A percentile compares a stretch with the other conserved stretches of the same genome.
Evolutionary conservation across 306 rosid genomes (phyloP).

Genomic region (Betula pendula): DNA sequence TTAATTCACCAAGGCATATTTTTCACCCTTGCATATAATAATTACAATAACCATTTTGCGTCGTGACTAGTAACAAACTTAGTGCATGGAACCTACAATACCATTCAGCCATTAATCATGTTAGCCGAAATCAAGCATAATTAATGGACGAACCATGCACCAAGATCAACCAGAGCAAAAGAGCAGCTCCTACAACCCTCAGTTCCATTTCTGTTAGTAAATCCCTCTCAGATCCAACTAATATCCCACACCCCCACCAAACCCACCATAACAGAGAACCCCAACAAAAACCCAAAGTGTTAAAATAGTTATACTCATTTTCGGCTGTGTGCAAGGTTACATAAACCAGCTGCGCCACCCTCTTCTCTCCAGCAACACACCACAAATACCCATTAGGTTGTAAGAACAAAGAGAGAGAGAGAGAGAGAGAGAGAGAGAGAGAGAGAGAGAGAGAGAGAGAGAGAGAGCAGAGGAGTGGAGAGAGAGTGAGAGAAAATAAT

Average conservation of each 20-base stretch:
- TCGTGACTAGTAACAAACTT: background rate
- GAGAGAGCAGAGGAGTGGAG: no score
- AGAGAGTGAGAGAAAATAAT: no score
- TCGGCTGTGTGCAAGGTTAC: no score
- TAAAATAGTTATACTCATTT: no score
- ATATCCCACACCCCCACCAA: slow-evolving; percentile 39
- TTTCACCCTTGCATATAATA: background rate
- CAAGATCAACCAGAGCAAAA: slow-evolving; percentile 53
- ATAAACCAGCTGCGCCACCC: no score
- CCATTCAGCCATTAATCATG: slow-evolving; percentile 36
- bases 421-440: no score
- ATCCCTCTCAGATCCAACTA: slow-evolving; percentile 83
- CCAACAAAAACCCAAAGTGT: slow-evolving; percentile 46
- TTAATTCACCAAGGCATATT: no score
- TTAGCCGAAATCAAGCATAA: slow-evolving; percentile 83
- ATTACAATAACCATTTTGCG: background rate
- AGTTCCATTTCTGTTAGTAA: slow-evolving; percentile 59
- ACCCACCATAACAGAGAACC: slow-evolving; percentile 48
- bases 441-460: no score
- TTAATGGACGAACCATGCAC: slow-evolving; percentile 56
- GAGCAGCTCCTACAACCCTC: slow-evolving; percentile 49
- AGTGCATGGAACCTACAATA: background rate
- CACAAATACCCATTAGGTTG: no score
- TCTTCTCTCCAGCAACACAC: no score
- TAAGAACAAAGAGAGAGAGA: no score